Evolutionary conservation across 768 basidiomycete genomes (phyloP).

Genomic region (Candolleomyces eurysporus): DNA sequence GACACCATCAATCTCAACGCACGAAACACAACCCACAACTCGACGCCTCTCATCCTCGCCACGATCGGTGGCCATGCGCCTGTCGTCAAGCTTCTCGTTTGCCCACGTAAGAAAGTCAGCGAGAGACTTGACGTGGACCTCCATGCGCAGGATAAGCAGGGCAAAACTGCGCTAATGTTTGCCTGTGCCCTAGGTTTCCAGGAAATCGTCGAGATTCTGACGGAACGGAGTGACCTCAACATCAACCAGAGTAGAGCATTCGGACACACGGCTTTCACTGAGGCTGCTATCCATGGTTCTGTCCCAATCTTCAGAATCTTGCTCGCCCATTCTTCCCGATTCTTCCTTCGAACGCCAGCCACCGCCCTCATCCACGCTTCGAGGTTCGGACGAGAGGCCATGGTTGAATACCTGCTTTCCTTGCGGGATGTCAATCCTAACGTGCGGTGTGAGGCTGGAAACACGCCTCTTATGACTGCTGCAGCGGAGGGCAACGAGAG

Average conservation of each 20-base stretch:
- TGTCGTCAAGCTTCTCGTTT: neutral
- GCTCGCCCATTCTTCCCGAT: neutral
- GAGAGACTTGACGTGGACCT: neutral
- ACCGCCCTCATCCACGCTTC: neutral
- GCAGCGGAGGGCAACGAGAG: neutral
- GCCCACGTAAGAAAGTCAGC: too few species aligned
- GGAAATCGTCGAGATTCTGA: neutral
- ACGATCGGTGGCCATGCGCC: neutral
- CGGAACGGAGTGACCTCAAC: neutral
- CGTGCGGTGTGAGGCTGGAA: neutral
- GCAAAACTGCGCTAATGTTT: neutral
- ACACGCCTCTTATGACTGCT: neutral
- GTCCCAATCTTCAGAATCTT: neutral
- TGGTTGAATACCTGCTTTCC: neutral
- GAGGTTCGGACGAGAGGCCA: neutral
- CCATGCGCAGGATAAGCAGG: neutral
- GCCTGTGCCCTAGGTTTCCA: neutral
- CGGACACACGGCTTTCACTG: slow-evolving; percentile 1
- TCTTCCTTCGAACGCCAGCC: neutral
- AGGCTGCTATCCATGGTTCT: neutral
- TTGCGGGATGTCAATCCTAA: neutral
- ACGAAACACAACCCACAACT: neutral
- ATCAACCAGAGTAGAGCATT: neutral
- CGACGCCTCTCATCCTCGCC: neutral
- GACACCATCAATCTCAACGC: slow-evolving; percentile 1